Evolutionary conservation across 2,329 filamentous ascomycete species (phyloP), one percentile per base, ranked within the genome.

Genomic region (Aspergillus ibericus): DNA sequence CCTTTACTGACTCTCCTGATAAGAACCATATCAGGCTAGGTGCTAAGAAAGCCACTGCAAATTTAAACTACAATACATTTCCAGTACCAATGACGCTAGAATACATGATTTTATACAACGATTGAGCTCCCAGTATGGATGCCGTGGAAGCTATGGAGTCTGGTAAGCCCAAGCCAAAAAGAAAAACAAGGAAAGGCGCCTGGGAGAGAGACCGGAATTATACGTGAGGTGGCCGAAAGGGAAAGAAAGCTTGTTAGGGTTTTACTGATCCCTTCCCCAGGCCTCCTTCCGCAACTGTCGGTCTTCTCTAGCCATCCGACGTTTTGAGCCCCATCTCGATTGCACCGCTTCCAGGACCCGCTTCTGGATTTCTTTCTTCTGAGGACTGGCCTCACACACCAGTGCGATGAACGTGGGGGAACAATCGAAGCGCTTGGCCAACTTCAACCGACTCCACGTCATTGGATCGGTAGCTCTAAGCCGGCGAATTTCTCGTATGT

Each of bases 341-440:
- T 85, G 85, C 46, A 83, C 79, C 48, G 75, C 80, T 67, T 83
- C 81, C 66, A 85, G 69, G 64, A 78, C 74, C 61, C 77, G 68
- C 63, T 73, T 73, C 66, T 82, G 80, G 48, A 80, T 74, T 58
- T 72, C 68, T 65, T 78, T 79, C 75, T 82, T 78, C 61, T 81
- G 74, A 40, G 73, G 72, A 59, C 81, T 81, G 29, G 82, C 83
- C 62, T 82, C 77, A 53, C 81, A 83, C 56, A 86, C 82, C 77
- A 87, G 78, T 9, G 82, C 82, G 47, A 88, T 81, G 64, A 89
- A 88, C 53, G 88, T 81, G 58, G 83, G 78, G 56, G 81, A 85
- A 72, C 86, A 88, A 5, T 82, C 80, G 69, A 87, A 89, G 68
- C 82, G 83, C 71, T 85, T 82, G 38, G 87, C 85, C 63, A 89